phyloP scores from a whole-genome alignment of 23 red algal species.

The Gracilaria gracilis region DNA sequence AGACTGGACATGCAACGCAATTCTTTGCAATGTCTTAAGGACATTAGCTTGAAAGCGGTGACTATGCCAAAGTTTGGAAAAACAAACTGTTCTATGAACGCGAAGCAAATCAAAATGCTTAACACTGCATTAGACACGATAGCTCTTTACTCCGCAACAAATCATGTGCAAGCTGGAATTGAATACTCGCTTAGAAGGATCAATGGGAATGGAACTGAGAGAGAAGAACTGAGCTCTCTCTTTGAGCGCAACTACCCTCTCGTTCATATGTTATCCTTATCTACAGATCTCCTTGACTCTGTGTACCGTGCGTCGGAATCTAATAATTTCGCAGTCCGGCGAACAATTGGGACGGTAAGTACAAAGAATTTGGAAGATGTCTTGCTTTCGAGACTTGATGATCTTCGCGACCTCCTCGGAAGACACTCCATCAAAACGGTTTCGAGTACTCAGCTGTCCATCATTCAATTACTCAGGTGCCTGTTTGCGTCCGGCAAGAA shows the following conservation, averaged over 20 bases:
- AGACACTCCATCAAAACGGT: background rate
- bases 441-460: background rate
- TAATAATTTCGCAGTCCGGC: conserved; percentile 27
- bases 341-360: conserved; percentile 37
- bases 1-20: conserved; percentile 22
- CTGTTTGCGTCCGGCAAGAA: conserved; percentile 12
- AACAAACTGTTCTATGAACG: conserved; percentile 41
- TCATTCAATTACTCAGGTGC: conserved; percentile 23
- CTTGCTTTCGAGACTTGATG: conserved; percentile 24
- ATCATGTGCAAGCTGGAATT: conserved; percentile 1
- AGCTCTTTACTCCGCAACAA: background rate
- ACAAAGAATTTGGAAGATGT: conserved; percentile 21
- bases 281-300: conserved; percentile 16
- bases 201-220: background rate
- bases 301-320: conserved; percentile 23
- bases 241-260: conserved; percentile 38
- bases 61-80: conserved; percentile 51
- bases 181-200: background rate
- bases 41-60: conserved; percentile 23
- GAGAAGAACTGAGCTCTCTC: background rate
- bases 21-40: conserved; percentile 37
- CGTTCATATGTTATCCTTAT: conserved; percentile 20
- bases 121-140: conserved; percentile 31
- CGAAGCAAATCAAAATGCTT: conserved; percentile 39
- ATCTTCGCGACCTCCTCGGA: conserved; percentile 16